Base-by-base conservation (phyloP, 2,329 filamentous ascomycete genomes). In the Bimuria novae-zelandiae region DNA sequence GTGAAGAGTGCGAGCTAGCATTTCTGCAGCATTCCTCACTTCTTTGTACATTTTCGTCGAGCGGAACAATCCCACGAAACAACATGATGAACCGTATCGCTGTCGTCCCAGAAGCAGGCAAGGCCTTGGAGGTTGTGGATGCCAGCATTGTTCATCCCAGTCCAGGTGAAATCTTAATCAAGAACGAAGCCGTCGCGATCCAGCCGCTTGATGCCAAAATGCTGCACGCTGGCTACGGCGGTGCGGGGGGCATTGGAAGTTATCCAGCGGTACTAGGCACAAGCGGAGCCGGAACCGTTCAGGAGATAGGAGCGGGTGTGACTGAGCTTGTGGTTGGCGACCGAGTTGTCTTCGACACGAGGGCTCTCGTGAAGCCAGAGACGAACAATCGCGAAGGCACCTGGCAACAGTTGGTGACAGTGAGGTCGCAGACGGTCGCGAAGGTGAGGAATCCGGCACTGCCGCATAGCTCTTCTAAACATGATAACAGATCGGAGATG, bases 221-320 rank as follows among this genome's bases (percentile, higher is more conserved):
- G 55, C 48, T 68, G 16, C 57, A 62, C 12, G 49, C 53, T 10
- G 59, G 59, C 11, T 66, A 69, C n/a, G 57, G 56, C 4, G 61
- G 61, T 16, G 61, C 53, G 1, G 54, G 61, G 1, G 40, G 57
- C 8, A 27, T 67, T 21, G n/a, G 51, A 12, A 52, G 37, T 2
- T 63, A 57, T 45, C 60, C 59, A 8, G 55, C 55, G 11, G 30
- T 63, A n/a, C 59, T 69, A 16, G 61, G 60, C 21, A 60, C 55
- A 1, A 62, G 60, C 33, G 59, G 62, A 49, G 65, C 61, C 1
- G 79, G 77, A 7, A 63, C 77, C 0, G 67, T 81, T 17, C 75
- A 80, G 57, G 77, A 77, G 56, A 64, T 80, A 10, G 76, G 77
- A 25, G 69, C 76, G 19, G 75, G 70, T 6, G 77, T 81, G 3